Percentiles rank a stretch among this genome's conserved stretches.
phyloP scores from a whole-genome alignment of 106 monocot species.

The Xerophyta viscosa region DNA sequence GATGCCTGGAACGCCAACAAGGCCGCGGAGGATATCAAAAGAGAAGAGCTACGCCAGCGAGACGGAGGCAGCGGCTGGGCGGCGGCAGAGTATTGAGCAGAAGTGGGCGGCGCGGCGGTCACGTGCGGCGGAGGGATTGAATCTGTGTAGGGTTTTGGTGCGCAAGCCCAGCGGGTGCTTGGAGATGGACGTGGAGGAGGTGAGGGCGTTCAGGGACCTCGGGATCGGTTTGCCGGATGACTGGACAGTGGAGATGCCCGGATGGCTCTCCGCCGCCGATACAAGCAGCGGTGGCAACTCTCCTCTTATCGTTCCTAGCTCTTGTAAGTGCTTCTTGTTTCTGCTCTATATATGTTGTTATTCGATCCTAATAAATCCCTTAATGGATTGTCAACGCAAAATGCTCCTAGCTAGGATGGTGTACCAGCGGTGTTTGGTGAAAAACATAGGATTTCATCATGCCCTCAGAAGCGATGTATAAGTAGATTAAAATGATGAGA shows the following conservation, averaged over 20 bases:
- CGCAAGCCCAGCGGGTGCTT: not conserved
- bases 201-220: slow-evolving; percentile 23
- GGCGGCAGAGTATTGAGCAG: too few relatives aligned
- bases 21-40: slow-evolving; percentile 1
- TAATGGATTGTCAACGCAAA: too few relatives aligned
- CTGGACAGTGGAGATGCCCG: slow-evolving; percentile 23
- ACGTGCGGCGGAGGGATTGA: not conserved
- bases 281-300: slow-evolving; percentile 32
- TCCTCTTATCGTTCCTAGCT: slow-evolving; percentile 14
- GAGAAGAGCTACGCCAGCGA: slow-evolving; percentile 3
- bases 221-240: slow-evolving; percentile 18
- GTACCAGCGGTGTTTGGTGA: too few relatives aligned
- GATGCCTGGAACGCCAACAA: not conserved
- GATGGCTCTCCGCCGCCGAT: slow-evolving; percentile 6
- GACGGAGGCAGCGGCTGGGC: not conserved
- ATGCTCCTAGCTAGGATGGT: too few relatives aligned
- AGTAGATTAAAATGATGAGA: too few relatives aligned
- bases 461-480: too few relatives aligned
- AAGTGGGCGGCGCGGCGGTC: too few relatives aligned
- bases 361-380: too few relatives aligned
- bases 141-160: slow-evolving; percentile 1
- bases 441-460: too few relatives aligned
- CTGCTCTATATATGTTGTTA: too few relatives aligned
- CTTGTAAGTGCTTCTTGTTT: slow-evolving; percentile 6
- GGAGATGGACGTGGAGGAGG: slow-evolving; percentile 25